These are phyloP conservation scores for Pestalotiopsis sp. DNA, from an alignment of 2,329 filamentous ascomycete species.

Conservation along the genomic window DNA sequence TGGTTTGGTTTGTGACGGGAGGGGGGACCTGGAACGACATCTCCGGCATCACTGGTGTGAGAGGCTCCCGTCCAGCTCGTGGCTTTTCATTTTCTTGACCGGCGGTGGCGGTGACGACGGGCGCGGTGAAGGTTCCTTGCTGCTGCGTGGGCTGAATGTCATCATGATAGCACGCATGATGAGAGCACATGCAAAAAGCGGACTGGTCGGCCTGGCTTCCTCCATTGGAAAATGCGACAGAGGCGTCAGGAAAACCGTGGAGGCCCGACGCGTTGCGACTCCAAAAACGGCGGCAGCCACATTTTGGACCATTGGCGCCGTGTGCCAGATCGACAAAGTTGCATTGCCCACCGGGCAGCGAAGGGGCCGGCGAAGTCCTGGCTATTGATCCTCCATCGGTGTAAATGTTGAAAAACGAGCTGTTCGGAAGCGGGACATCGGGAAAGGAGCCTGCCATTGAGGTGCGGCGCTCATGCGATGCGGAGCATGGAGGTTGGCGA, in stretches of 20 bases:
- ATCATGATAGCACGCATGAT: slow-evolving; percentile 65
- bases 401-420: slow-evolving; percentile 58
- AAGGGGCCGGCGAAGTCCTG: slow-evolving; percentile 26
- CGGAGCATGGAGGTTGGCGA: slow-evolving; percentile 27
- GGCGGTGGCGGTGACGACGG: slow-evolving; percentile 23
- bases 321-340: slow-evolving; percentile 59
- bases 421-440: slow-evolving; percentile 44
- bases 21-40: slow-evolving; percentile 43
- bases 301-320: slow-evolving; percentile 54
- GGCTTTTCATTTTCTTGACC: slow-evolving; percentile 58
- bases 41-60: slow-evolving; percentile 52
- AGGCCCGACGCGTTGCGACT: slow-evolving; percentile 41
- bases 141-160: slow-evolving; percentile 35
- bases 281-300: slow-evolving; percentile 66
- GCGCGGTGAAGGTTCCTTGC: slow-evolving; percentile 27
- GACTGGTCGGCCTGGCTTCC: slow-evolving; percentile 38
- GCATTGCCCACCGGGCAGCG: slow-evolving; percentile 56
- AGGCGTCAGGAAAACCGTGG: slow-evolving; percentile 29
- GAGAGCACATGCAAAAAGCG: slow-evolving; percentile 63
- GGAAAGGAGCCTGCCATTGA: slow-evolving; percentile 58
- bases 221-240: slow-evolving; percentile 26
- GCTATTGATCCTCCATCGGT: slow-evolving; percentile 44
- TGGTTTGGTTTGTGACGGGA: slow-evolving; percentile 33
- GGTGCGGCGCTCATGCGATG: slow-evolving; percentile 32
- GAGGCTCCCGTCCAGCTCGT: slow-evolving; percentile 48